A percentile compares a stretch with the other conserved stretches of the same genome.
These are phyloP conservation scores for Skeletonema marinoi DNA, from an alignment of 108 stramenopile species.

Conservation along the genomic window DNA sequence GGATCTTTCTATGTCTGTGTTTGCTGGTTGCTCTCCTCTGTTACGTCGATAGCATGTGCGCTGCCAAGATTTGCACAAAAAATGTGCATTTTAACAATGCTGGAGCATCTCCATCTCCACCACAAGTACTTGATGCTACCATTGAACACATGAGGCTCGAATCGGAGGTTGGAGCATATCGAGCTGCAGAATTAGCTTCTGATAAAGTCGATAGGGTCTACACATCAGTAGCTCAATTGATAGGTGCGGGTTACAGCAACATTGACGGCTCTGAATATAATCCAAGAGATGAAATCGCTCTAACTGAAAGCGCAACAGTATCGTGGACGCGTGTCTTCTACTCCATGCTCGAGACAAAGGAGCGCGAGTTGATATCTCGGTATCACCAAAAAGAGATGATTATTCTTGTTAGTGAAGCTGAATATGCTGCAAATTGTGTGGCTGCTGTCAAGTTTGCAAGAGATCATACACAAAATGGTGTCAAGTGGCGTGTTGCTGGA, in stretches of 20 bases:
- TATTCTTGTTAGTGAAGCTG: constrained; percentile 72
- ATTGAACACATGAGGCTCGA: constrained; percentile 56
- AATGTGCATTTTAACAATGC: constrained; percentile 76
- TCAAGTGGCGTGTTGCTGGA: constrained; percentile 54
- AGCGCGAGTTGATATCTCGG: constrained; percentile 2
- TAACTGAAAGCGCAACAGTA: constrained; percentile 79
- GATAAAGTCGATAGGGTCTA: constrained; percentile 63
- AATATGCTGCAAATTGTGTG: constrained; percentile 85
- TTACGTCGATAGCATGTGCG: background rate
- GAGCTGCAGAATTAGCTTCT: constrained; percentile 50
- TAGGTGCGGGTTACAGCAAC: constrained; percentile 22
- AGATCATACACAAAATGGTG: constrained; percentile 28
- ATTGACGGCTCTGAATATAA: background rate
- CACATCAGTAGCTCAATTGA: constrained; percentile 44
- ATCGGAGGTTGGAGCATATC: constrained; percentile 71
- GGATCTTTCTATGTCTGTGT: background rate
- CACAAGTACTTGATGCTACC: constrained; percentile 50
- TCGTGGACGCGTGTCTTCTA: constrained; percentile 84
- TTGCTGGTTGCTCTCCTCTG: background rate
- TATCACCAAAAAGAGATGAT: constrained; percentile 21
- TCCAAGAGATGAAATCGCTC: constrained; percentile 55
- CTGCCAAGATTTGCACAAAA: background rate
- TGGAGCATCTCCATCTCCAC: constrained; percentile 76
- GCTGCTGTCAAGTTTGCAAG: constrained; percentile 71
- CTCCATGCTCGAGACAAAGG: constrained; percentile 57